Evolutionary conservation across 2,329 filamentous ascomycete genomes (phyloP).

Genomic region (Rhynchosporium agropyri): DNA sequence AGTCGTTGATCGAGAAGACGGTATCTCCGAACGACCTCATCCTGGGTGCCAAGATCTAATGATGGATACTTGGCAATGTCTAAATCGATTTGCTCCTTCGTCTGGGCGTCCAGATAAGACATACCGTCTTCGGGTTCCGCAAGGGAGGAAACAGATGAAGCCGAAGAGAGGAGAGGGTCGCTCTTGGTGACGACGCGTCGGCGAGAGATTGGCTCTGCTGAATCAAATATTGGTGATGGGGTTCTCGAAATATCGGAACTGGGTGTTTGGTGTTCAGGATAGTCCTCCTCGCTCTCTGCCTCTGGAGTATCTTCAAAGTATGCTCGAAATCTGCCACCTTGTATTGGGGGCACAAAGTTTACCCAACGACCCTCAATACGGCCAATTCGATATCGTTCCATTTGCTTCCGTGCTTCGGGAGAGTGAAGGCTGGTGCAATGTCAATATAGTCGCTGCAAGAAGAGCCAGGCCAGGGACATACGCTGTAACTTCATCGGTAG

Average conservation of each 20-base stretch:
- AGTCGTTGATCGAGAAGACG: slow-evolving; percentile 75
- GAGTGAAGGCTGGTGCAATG: slow-evolving; percentile 72
- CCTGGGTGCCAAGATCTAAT: slow-evolving; percentile 73
- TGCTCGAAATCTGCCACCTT: slow-evolving; percentile 76
- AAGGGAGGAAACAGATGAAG: slow-evolving; percentile 53
- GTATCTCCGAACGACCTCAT: slow-evolving; percentile 77
- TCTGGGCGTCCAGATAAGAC: slow-evolving; percentile 72
- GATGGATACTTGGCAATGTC: slow-evolving; percentile 82
- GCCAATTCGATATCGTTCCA: slow-evolving; percentile 82
- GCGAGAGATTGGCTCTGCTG: slow-evolving; percentile 29
- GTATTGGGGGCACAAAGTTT: slow-evolving; percentile 89
- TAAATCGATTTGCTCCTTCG: slow-evolving; percentile 72
- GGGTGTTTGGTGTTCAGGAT: slow-evolving; percentile 36
- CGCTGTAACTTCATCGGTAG: slow-evolving; percentile 91
- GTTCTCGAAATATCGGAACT: slow-evolving; percentile 39
- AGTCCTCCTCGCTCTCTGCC: slow-evolving; percentile 45
- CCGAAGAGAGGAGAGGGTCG: slow-evolving; percentile 39
- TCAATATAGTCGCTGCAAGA: not conserved
- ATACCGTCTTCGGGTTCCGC: slow-evolving; percentile 57
- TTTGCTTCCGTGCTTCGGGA: slow-evolving; percentile 69
- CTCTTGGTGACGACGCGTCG: slow-evolving; percentile 28
- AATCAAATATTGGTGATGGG: slow-evolving; percentile 43
- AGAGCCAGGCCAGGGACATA: slow-evolving; percentile 50
- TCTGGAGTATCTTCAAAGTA: slow-evolving; percentile 46
- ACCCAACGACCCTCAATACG: slow-evolving; percentile 78